These are phyloP conservation scores for Sechiopsis laciniata DNA, from an alignment of 306 rosid species.

Conservation along the genomic window DNA sequence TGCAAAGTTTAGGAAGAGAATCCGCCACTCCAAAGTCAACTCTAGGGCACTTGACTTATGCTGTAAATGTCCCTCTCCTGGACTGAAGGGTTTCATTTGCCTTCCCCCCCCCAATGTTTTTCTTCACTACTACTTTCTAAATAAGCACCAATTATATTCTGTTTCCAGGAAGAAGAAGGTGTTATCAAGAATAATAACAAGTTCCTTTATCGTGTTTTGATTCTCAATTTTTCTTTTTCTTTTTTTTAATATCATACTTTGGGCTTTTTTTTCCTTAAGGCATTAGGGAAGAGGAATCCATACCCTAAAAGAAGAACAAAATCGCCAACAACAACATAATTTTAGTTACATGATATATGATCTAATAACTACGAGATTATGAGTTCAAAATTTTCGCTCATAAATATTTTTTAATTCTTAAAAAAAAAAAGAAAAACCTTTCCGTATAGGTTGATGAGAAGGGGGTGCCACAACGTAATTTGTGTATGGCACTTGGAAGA, in stretches of 20 bases:
- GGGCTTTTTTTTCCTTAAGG: not conserved
- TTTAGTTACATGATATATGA: too few species aligned
- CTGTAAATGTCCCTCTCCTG: conserved; percentile 7
- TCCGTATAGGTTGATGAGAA: too few species aligned
- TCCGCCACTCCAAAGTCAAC: not conserved
- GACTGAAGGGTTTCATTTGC: not conserved
- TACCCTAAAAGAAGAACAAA: too few species aligned
- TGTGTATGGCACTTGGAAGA: not conserved
- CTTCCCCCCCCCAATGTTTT: too few species aligned
- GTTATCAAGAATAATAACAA: not conserved
- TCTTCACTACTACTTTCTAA: not conserved
- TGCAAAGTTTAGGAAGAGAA: conserved; percentile 11
- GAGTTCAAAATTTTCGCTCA: too few species aligned
- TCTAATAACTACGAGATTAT: too few species aligned
- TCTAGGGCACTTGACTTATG: conserved; percentile 9
- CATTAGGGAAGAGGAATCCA: too few species aligned
- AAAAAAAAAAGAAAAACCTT: too few species aligned
- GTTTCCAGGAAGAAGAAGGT: not conserved
- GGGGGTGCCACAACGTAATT: too few species aligned
- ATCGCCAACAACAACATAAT: too few species aligned
- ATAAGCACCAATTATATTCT: not conserved
- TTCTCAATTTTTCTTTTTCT: not conserved
- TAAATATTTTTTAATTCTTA: too few species aligned
- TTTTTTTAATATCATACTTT: not conserved
- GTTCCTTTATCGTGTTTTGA: not conserved